Percentiles rank a stretch among this genome's conserved stretches.
phyloP scores from a whole-genome alignment of 352 stramenopile species.

The Phytophthora pistaciae region DNA sequence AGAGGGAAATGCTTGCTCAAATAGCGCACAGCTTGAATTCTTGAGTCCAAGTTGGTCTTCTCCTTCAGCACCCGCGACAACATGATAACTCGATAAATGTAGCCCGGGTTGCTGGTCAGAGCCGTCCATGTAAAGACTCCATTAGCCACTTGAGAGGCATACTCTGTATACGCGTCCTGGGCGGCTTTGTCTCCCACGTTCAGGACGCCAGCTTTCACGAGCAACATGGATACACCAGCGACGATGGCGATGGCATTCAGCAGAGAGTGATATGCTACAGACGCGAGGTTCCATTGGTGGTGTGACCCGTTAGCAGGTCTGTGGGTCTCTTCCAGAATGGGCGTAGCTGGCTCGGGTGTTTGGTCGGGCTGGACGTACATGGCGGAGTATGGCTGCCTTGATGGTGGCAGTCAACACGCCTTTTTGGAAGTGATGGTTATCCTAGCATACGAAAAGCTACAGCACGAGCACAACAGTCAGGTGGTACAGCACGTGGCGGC shows the following conservation, averaged over 20 bases:
- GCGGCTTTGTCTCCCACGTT: conserved; percentile 6
- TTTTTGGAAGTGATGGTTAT: conserved; percentile 1
- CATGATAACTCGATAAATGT: conserved; percentile 7
- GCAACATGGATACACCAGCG: neutral
- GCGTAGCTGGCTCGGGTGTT: conserved; percentile 1
- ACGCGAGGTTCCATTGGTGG: neutral
- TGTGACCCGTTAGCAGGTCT: neutral
- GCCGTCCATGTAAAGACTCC: conserved; percentile 15
- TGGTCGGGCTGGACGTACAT: neutral
- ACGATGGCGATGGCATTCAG: conserved; percentile 4
- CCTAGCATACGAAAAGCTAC: neutral
- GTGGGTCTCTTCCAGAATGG: conserved; percentile 15
- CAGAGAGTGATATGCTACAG: conserved; percentile 1
- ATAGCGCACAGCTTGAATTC: conserved; percentile 6
- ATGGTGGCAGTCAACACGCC: neutral
- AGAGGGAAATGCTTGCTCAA: conserved; percentile 9
- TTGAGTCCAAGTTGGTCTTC: neutral
- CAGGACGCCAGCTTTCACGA: conserved; percentile 8
- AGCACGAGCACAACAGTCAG: neutral
- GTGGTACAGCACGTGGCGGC: too few species aligned
- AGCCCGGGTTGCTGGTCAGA: conserved; percentile 2
- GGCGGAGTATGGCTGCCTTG: neutral
- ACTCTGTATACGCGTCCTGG: conserved; percentile 9
- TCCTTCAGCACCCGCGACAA: conserved; percentile 3
- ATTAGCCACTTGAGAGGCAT: conserved; percentile 7